Base-by-base conservation (phyloP, 345 rosid genomes). In the Balakata baccata region DNA sequence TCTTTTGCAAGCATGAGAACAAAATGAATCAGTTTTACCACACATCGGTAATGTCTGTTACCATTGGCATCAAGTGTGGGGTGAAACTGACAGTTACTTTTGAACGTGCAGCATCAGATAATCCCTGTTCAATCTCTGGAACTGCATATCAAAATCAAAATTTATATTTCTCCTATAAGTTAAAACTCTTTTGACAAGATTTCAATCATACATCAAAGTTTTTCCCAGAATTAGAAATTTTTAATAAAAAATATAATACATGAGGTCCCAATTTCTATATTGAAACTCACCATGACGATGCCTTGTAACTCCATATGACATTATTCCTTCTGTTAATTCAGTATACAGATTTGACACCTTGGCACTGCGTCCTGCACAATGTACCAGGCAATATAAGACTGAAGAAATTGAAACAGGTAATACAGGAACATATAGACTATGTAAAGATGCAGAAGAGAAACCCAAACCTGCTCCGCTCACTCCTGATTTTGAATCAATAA, bases 11-110 rank as follows among this genome's bases (percentile, higher is more conserved):
- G 59, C 11, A 74, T 80, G 77, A 11, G 64, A 68, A 62, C 0
- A 63, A 20, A 41, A 50, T 51, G 59, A 72, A 46, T 18, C 46
- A 70, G 65, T 9, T 64, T 45, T 17, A 82, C 43, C 68, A 43
- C 11, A 12, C 25, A 4, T 37, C 12, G 53, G 34, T 29, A 11
- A 79, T 9, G 25, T 62, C 6, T 69, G 29, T 67, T 86, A 95
- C 99, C 99, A 92, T 92, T 75, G 99, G 98, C 96, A 92, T 95
- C 70, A 95, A 85, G 85, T 95, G 99, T 1, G 99, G 99, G 41
- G 99, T 95, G 80, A 95, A 91, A 86, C 99, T 92, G 84, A 92
- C 91, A 3, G 86, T 91, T 69, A 95, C 73, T 87, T 91, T 85
- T 56, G 93, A 90, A 64, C 51, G 60, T 11, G 90, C 88, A 75